phyloP scores from a whole-genome alignment of 2,329 filamentous ascomycete species.

The Phyllosticta paracitricarpa region DNA sequence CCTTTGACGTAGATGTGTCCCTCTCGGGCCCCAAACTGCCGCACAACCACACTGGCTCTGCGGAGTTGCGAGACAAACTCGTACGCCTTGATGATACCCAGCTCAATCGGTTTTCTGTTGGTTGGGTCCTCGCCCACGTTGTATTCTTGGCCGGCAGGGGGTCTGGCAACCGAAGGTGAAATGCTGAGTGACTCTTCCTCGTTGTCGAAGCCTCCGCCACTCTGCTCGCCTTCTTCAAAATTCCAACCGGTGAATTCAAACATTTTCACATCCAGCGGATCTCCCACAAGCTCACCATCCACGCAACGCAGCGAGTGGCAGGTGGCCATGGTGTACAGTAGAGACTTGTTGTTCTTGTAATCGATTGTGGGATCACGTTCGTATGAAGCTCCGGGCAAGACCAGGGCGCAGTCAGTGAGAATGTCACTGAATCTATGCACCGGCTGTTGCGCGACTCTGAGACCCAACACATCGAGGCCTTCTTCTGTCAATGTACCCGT shows the following conservation, averaged over 20 bases:
- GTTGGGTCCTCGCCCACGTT: constrained; percentile 42
- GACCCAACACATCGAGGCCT: constrained; percentile 83
- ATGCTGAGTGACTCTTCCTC: constrained; percentile 69
- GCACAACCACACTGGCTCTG: constrained; percentile 83
- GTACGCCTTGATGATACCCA: constrained; percentile 84
- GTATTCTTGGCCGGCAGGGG: constrained; percentile 54
- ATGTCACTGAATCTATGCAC: constrained; percentile 64
- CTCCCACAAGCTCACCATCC: constrained; percentile 80
- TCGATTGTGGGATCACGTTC: constrained; percentile 51
- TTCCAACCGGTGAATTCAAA: constrained; percentile 93
- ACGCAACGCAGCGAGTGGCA: constrained; percentile 86
- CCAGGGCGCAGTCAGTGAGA: constrained; percentile 51
- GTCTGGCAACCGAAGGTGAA: constrained; percentile 79
- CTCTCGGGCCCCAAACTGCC: constrained; percentile 74
- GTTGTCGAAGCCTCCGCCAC: constrained; percentile 53
- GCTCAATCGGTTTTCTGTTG: constrained; percentile 55
- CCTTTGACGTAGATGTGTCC: constrained; percentile 92
- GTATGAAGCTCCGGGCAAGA: constrained; percentile 46
- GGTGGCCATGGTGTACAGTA: constrained; percentile 90
- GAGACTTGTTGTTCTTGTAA: constrained; percentile 55
- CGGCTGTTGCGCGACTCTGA: constrained; percentile 62
- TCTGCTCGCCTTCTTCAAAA: constrained; percentile 78
- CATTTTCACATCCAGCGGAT: constrained; percentile 96
- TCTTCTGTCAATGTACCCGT: constrained; percentile 98
- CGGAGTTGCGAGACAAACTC: constrained; percentile 92